These are phyloP conservation scores for Annulohypoxylon nitens DNA, from an alignment of 495 filamentous ascomycete species.

Conservation along the genomic window DNA sequence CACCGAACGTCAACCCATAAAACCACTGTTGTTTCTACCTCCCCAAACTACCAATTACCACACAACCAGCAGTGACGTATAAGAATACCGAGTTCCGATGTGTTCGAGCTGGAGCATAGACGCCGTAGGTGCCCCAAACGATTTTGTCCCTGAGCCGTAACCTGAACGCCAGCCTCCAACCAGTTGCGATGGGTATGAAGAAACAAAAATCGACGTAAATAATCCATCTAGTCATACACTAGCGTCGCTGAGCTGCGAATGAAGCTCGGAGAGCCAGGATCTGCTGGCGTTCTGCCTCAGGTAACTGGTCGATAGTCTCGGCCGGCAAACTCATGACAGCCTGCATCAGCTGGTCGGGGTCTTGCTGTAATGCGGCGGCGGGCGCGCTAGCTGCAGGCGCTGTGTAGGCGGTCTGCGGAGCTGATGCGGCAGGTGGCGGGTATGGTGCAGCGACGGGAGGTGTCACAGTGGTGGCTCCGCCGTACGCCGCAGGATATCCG, in stretches of 20 bases:
- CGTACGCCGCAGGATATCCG: constrained; percentile 37
- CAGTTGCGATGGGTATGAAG: constrained; percentile 38
- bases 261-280: constrained; percentile 72
- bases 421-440: constrained; percentile 32
- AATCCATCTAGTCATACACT: neutral
- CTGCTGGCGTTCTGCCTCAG: constrained; percentile 78
- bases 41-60: neutral
- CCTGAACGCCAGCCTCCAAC: constrained; percentile 42
- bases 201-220: constrained; percentile 30
- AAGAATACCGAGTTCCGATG: constrained; percentile 1
- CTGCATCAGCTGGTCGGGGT: constrained; percentile 76
- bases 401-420: constrained; percentile 52
- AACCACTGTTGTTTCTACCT: neutral
- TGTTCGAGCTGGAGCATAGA: constrained; percentile 16
- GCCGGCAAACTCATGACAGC: constrained; percentile 82
- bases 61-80: neutral
- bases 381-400: constrained; percentile 59
- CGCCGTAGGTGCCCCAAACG: constrained; percentile 24
- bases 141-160: constrained; percentile 34
- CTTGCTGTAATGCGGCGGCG: constrained; percentile 57
- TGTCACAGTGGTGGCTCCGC: constrained; percentile 44
- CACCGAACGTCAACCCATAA: neutral
- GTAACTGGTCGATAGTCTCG: constrained; percentile 79
- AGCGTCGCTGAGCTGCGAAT: constrained; percentile 48
- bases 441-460: constrained; percentile 46